phyloP scores from a whole-genome alignment of 495 filamentous ascomycete genomes.

The Elasticomyces elasticus region DNA sequence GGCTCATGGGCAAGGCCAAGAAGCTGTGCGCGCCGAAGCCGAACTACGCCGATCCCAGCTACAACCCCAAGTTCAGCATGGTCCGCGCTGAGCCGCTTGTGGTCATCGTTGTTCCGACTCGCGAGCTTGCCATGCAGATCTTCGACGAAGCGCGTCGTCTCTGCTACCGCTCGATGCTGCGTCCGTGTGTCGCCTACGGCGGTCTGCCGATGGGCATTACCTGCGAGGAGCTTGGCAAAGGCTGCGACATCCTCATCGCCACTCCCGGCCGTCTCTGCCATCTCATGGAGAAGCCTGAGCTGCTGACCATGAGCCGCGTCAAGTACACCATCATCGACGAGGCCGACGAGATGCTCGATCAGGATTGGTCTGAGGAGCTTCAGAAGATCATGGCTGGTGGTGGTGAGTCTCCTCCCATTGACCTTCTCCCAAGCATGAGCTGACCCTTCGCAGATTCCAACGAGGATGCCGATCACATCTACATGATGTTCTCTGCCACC shows the following conservation, averaged over 20 bases:
- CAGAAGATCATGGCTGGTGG: slow-evolving; percentile 63
- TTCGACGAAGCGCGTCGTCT: slow-evolving; percentile 86
- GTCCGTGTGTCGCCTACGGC: slow-evolving; percentile 85
- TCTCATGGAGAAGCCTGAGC: slow-evolving; percentile 58
- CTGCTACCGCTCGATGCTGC: slow-evolving; percentile 88
- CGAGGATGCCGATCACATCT: slow-evolving; percentile 69
- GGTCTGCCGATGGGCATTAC: slow-evolving; percentile 61
- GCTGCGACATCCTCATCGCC: slow-evolving; percentile 81
- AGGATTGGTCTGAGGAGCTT: slow-evolving; percentile 65
- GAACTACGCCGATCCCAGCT: slow-evolving; percentile 33
- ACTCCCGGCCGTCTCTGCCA: slow-evolving; percentile 80
- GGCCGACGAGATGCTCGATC: slow-evolving; percentile 78
- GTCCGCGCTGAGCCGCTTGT: slow-evolving; percentile 76
- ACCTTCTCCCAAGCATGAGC: neutral
- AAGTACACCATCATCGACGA: slow-evolving; percentile 86
- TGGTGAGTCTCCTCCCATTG: slow-evolving; percentile 41
- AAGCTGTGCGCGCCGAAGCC: slow-evolving; percentile 71
- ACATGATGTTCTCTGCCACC: slow-evolving; percentile 91
- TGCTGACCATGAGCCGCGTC: slow-evolving; percentile 65
- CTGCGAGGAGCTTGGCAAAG: slow-evolving; percentile 58
- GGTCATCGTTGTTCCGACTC: slow-evolving; percentile 72
- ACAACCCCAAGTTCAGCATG: slow-evolving; percentile 33
- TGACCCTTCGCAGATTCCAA: slow-evolving; percentile 43
- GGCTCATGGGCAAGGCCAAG: slow-evolving; percentile 88
- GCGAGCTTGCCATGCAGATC: slow-evolving; percentile 86